Evolutionary conservation across 768 basidiomycete species (phyloP).

Genomic region (Auricularia sp.): DNA sequence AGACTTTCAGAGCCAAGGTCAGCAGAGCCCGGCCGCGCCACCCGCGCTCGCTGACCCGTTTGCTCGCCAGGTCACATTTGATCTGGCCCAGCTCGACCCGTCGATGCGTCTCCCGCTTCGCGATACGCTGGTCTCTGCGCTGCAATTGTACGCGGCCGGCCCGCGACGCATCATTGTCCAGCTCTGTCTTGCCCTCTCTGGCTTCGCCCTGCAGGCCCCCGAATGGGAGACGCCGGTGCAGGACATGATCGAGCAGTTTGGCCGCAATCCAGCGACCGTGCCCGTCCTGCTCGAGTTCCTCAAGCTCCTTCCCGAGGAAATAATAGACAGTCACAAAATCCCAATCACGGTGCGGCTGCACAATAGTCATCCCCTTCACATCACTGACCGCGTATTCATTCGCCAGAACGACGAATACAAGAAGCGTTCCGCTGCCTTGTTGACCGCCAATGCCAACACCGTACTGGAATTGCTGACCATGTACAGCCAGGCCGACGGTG

Average conservation of each 20-base stretch:
- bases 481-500: slow-evolving; percentile 85
- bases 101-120: slow-evolving; percentile 68
- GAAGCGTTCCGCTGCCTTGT: slow-evolving; percentile 47
- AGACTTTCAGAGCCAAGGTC: slow-evolving; percentile 93
- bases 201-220: slow-evolving; percentile 81
- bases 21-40: slow-evolving; percentile 16
- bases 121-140: slow-evolving; percentile 73
- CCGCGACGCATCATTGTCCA: slow-evolving; percentile 82
- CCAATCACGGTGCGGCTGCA: slow-evolving; percentile 63
- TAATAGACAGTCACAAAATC: slow-evolving; percentile 73
- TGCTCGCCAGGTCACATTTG: slow-evolving; percentile 73
- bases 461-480: slow-evolving; percentile 72
- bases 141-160: slow-evolving; percentile 59
- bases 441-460: slow-evolving; percentile 58
- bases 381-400: background rate
- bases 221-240: slow-evolving; percentile 77
- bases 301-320: slow-evolving; percentile 84
- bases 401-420: slow-evolving; percentile 61
- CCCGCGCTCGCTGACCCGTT: slow-evolving; percentile 1
- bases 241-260: slow-evolving; percentile 75
- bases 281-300: slow-evolving; percentile 81
- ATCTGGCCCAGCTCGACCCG: slow-evolving; percentile 77
- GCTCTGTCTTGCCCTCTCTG: slow-evolving; percentile 80
- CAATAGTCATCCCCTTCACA: background rate
- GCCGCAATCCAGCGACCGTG: slow-evolving; percentile 74